phyloP scores from a whole-genome alignment of 164 flowering plant genomes.

The Piper betle region DNA sequence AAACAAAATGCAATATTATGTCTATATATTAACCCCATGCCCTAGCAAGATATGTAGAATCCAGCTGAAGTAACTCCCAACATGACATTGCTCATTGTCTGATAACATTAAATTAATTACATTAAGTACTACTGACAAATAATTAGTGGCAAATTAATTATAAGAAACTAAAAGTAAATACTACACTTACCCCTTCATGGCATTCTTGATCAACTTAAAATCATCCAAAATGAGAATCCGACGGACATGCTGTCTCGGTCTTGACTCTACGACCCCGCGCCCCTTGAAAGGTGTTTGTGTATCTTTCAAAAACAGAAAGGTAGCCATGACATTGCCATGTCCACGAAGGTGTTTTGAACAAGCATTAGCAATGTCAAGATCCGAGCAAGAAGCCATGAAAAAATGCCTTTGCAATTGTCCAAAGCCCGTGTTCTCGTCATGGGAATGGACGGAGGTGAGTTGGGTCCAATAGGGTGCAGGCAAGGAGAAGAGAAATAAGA shows the following conservation, averaged over 20 bases:
- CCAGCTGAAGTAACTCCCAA: conserved; percentile 32
- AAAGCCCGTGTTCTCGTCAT: conserved; percentile 9
- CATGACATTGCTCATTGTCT: conserved; percentile 38
- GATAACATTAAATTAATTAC: neutral
- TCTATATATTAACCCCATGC: neutral
- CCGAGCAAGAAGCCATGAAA: conserved; percentile 1
- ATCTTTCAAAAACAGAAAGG: conserved; percentile 28
- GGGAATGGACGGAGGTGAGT: conserved; percentile 36
- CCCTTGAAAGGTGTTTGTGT: conserved; percentile 33
- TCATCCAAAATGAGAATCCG: conserved; percentile 43
- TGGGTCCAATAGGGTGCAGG: conserved; percentile 40
- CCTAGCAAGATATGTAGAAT: conserved; percentile 19
- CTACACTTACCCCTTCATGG: conserved; percentile 20
- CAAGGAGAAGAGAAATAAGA: conserved; percentile 43
- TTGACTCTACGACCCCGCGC: conserved; percentile 11
- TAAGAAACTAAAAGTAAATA: too few relatives aligned
- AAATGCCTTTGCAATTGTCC: conserved; percentile 4
- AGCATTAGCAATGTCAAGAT: conserved; percentile 18
- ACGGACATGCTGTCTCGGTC: conserved; percentile 24
- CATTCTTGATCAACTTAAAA: conserved; percentile 38
- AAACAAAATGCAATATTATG: too few relatives aligned
- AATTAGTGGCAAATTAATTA: too few relatives aligned
- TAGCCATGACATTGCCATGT: conserved; percentile 23
- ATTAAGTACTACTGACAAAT: too few relatives aligned
- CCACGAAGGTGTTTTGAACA: conserved; percentile 31